phyloP scores from a whole-genome alignment of 352 stramenopile genomes.

The Thalassiosira mediterranea region DNA sequence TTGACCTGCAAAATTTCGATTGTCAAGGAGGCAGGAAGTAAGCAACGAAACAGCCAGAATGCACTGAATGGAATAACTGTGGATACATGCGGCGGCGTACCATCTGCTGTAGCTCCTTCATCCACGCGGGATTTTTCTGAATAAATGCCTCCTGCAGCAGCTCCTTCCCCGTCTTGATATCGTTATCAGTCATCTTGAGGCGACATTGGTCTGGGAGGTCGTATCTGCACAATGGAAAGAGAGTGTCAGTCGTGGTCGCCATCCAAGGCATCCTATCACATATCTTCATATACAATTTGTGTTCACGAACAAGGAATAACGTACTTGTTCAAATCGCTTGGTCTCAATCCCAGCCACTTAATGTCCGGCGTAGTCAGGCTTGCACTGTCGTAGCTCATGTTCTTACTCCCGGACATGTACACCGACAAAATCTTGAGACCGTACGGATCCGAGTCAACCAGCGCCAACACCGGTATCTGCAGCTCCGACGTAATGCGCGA shows the following conservation, averaged over 20 bases:
- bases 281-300: too few species aligned
- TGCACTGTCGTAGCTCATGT: constrained; percentile 87
- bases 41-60: too few species aligned
- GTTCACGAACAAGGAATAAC: too few species aligned
- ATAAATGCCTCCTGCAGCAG: constrained; percentile 90
- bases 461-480: constrained; percentile 87
- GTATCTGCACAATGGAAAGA: constrained; percentile 31
- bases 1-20: constrained; percentile 76
- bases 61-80: too few species aligned
- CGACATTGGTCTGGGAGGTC: constrained; percentile 86
- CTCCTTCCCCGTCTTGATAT: constrained; percentile 90
- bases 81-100: constrained; percentile 28
- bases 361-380: constrained; percentile 89
- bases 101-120: constrained; percentile 89
- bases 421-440: constrained; percentile 91
- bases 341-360: constrained; percentile 88
- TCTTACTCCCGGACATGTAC: constrained; percentile 89
- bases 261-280: too few species aligned
- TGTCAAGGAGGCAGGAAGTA: too few species aligned
- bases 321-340: constrained; percentile 88
- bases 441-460: constrained; percentile 90
- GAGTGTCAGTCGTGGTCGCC: too few species aligned
- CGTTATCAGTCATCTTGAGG: constrained; percentile 88
- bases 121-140: constrained; percentile 87
- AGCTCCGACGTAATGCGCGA: constrained; percentile 83